Evolutionary conservation across 2,329 filamentous ascomycete species (phyloP), one percentile per base, ranked within the genome.

Genomic region (Diaporthe amygdali): DNA sequence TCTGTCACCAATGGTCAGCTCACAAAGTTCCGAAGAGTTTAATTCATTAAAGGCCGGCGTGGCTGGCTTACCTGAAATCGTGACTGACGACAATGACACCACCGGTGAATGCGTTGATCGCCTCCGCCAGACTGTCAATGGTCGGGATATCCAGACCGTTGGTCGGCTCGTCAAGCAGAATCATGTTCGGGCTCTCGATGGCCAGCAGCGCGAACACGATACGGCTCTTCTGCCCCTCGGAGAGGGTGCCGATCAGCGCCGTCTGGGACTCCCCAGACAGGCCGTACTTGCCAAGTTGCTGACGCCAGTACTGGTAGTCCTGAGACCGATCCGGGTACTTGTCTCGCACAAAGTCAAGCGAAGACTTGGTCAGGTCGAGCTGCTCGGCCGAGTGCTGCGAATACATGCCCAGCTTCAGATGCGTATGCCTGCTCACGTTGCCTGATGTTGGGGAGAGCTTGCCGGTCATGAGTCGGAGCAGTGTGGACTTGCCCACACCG

Each of bases 81-180:
- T 99, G 96, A 78, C 93, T 97, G 71, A 99, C 96, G 75, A 98
- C 96, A 68, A 98, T 94, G 66, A 98, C 96, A 93, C 97, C 96
- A 79, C 96, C 96, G 76, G 91, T 95, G 83, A 94, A 99, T 72
- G 94, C 93, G 81, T 98, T 97, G 86, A 99, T 99, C 78, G 96
- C 96, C 80, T 99, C 96, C 3, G 96, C 97, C 85, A 99, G 85
- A 84, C 93, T 95, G 87, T 99, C 96, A 79, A 99, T 99, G 68
- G 96, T 98, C 37, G 96, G 95, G 76, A 99, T 99, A 89, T 99
- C 96, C 74, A 99, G 88, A 90, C 96, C 96, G 91, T 99, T 99
- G 82, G 96, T 99, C 83, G 96, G 97, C 87, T 99, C 96, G 86
- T 99, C 96, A 70, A 99, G 91, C 77, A 99, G 85, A 77, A 99